Conservation (phyloP, 495 filamentous ascomycete species). For the Acidiella bohemica region DNA sequence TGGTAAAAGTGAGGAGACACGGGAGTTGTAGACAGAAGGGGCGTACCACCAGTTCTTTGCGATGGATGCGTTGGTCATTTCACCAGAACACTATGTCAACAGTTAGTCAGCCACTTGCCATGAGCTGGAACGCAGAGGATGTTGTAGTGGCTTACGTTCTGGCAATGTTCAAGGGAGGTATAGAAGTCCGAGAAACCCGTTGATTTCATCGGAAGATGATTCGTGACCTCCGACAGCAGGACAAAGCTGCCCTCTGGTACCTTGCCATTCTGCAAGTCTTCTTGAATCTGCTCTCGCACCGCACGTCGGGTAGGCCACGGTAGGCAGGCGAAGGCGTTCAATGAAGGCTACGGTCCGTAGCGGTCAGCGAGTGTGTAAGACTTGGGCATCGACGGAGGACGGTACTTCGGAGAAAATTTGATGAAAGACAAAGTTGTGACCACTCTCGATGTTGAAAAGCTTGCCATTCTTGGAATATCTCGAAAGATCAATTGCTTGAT, state of each 20-base stretch:
- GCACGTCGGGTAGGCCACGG: conserved; percentile 9
- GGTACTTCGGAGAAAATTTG: conserved; percentile 13
- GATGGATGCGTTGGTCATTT: conserved; percentile 13
- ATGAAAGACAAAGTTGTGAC: conserved; percentile 13
- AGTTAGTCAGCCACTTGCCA: not conserved
- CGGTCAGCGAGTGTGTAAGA: too few relatives aligned
- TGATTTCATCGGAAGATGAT: conserved; percentile 21
- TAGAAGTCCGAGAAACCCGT: conserved; percentile 24
- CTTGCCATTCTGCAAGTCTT: conserved; percentile 12
- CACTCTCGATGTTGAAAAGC: conserved; percentile 10
- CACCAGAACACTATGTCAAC: conserved; percentile 12
- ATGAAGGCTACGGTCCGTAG: conserved; percentile 16
- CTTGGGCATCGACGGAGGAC: too few relatives aligned
- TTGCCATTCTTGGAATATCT: conserved; percentile 13
- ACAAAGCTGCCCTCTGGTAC: conserved; percentile 10
- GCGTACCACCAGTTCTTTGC: conserved; percentile 20
- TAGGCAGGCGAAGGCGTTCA: conserved; percentile 23
- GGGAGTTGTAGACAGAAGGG: conserved; percentile 21
- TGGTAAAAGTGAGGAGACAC: conserved; percentile 17
- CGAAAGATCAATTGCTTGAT: conserved; percentile 19
- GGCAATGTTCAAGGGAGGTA: conserved; percentile 28
- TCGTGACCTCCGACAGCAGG: conserved; percentile 15
- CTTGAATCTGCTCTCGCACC: conserved; percentile 16
- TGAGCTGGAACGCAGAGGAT: not conserved
- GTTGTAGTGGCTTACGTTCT: conserved; percentile 10